Conservation (phyloP, 495 filamentous ascomycete species). For the Lindgomyces ingoldianus region DNA sequence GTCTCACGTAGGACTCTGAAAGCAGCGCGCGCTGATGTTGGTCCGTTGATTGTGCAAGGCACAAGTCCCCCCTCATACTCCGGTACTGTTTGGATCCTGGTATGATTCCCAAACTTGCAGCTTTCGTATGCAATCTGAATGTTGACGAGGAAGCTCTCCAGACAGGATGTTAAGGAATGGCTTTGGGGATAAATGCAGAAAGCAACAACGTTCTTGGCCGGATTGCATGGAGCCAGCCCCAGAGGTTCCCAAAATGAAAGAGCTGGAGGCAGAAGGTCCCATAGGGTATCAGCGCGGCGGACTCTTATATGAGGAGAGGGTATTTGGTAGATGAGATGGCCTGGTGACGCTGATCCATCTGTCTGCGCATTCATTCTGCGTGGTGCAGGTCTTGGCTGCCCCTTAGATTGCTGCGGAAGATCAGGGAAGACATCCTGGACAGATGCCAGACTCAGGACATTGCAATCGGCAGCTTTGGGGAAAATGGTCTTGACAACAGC, state of each 20-base stretch:
- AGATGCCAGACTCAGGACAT: constrained; percentile 10
- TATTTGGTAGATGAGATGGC: constrained; percentile 44
- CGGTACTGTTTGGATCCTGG: constrained; percentile 54
- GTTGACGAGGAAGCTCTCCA: constrained; percentile 69
- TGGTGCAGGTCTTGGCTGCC: constrained; percentile 24
- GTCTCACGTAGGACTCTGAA: constrained; percentile 30
- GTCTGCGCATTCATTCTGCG: constrained; percentile 20
- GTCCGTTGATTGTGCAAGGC: constrained; percentile 48
- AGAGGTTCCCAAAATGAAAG: constrained; percentile 90
- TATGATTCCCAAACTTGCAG: constrained; percentile 74
- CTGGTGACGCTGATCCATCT: constrained; percentile 11
- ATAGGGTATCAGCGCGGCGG: constrained; percentile 68
- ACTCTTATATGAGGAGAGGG: constrained; percentile 73
- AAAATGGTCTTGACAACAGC: constrained; percentile 26
- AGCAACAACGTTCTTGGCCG: constrained; percentile 74
- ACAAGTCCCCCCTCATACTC: constrained; percentile 62
- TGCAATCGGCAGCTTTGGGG: constrained; percentile 25
- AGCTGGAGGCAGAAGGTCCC: constrained; percentile 78
- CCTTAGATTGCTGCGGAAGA: constrained; percentile 23
- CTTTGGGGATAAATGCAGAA: constrained; percentile 76
- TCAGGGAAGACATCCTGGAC: constrained; percentile 35
- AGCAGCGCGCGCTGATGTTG: constrained; percentile 13
- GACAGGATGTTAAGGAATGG: constrained; percentile 59
- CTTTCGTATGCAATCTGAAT: constrained; percentile 75
- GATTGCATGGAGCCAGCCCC: constrained; percentile 75